Evolutionary conservation across 768 basidiomycete species (phyloP).

Genomic region (Suillus americanus): DNA sequence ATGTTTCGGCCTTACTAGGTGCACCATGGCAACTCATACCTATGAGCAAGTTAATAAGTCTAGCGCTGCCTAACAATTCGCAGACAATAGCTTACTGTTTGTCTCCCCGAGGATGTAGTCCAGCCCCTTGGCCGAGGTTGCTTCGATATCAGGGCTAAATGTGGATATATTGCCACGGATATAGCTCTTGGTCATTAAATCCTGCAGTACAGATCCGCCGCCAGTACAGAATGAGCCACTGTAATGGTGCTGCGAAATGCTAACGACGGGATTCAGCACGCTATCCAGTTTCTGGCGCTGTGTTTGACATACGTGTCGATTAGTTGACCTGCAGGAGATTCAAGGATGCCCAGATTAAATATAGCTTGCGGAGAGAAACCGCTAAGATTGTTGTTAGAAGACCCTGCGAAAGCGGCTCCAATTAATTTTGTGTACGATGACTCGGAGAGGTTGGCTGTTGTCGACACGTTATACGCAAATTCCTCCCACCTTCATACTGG

Average conservation of each 20-base stretch:
- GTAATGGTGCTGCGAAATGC: conserved; percentile 42
- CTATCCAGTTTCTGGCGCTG: conserved; percentile 36
- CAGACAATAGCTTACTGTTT: conserved; percentile 44
- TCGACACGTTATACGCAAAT: conserved; percentile 52
- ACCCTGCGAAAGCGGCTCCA: conserved; percentile 49
- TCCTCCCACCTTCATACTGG: conserved; percentile 45
- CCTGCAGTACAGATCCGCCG: conserved; percentile 50
- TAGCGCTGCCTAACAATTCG: neutral
- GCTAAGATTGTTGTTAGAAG: conserved; percentile 39
- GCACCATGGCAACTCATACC: conserved; percentile 40
- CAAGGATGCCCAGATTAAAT: conserved; percentile 50
- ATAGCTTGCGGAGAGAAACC: conserved; percentile 65
- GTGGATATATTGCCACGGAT: conserved; percentile 55
- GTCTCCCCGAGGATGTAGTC: conserved; percentile 65
- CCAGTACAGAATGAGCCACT: conserved; percentile 67
- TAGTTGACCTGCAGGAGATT: conserved; percentile 44
- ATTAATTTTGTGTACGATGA: conserved; percentile 45
- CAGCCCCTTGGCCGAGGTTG: conserved; percentile 44
- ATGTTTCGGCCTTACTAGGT: conserved; percentile 17
- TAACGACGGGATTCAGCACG: conserved; percentile 10
- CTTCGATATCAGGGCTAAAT: conserved; percentile 54
- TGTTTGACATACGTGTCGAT: conserved; percentile 51
- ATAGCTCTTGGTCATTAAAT: conserved; percentile 63
- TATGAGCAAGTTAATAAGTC: neutral
- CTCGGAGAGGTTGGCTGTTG: conserved; percentile 37